Base-by-base conservation (phyloP, 2,329 filamentous ascomycete genomes). In the Spiromastix sp. region DNA sequence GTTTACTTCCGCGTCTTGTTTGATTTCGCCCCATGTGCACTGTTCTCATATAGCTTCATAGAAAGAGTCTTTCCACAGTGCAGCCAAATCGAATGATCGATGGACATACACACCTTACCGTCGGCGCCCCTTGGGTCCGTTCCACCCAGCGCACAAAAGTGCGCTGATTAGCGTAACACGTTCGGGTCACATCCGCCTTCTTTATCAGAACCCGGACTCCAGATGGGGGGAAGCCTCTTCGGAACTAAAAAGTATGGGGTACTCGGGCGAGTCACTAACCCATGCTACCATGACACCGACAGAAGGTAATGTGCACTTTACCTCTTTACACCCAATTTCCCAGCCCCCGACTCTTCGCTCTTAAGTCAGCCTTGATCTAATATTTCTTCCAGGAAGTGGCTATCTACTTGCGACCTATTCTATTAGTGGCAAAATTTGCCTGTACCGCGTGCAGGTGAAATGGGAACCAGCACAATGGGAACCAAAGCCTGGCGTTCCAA, bases 241-340 rank as follows among this genome's bases (percentile, higher is more conserved):
- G n/a, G 81, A 89, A 43, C 60, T 93, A 22, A 82, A 87, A 51
- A 79, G 77, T 42, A 70, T 85, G 38, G 70, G 76, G 18, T 77
- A 77, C 21, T 77, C 80, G 0, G 77, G 85, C 43, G 80, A 85
- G 44, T 57, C 84, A n/a, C 70, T 89, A 33, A 85, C 84, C 0
- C 85, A 93, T 60, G 84, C 84, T 8, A 73, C 83, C 25, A 66
- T 86, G 42, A 74, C 79, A 39, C 75, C 81, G 3, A 83, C 87
- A 37, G 84, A 79, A 57, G 77, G 82, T 44, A 36, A 31, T 34
- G 32, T 30, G 16, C 40, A 16, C 19, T n/a, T 20, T n/a, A n/a
- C n/a, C n/a, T n/a, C n/a, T n/a, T n/a, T n/a, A n/a, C n/a, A n/a
- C n/a, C n/a, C n/a, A n/a, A n/a, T n/a, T n/a, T n/a, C n/a, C n/a